phyloP scores from a whole-genome alignment of 148 eudicot species.

The Limonium bicolor region DNA sequence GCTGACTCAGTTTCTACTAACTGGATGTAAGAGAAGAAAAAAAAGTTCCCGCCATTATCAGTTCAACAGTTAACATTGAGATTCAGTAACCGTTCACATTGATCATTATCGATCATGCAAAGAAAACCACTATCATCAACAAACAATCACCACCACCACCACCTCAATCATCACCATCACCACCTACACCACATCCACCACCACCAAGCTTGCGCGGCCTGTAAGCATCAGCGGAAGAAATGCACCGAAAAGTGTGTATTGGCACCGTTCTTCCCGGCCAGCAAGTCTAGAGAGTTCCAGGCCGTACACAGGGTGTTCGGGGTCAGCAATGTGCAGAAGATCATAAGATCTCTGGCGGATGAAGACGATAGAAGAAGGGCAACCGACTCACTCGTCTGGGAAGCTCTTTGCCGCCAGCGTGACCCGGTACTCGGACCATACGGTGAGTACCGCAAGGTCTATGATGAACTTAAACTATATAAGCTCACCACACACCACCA shows the following conservation, averaged over 20 bases:
- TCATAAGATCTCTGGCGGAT: conserved; percentile 20
- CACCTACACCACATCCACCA: no score
- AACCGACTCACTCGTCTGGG: conserved; percentile 70
- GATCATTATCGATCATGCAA: no score
- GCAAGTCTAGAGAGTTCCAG: conserved; percentile 45
- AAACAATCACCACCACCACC: background rate
- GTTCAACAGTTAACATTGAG: no score
- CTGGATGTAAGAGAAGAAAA: no score
- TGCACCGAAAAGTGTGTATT: conserved; percentile 67
- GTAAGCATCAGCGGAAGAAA: conserved; percentile 90
- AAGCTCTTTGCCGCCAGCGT: conserved; percentile 50
- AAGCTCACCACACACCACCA: conserved; percentile 16
- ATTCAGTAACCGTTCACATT: no score
- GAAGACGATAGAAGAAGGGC: conserved; percentile 52
- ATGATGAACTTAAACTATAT: conserved; percentile 49
- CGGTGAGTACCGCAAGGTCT: conserved; percentile 42
- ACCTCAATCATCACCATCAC: background rate
- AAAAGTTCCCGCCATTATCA: no score
- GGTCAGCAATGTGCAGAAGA: conserved; percentile 68
- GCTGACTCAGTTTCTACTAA: no score
- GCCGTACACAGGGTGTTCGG: conserved; percentile 86
- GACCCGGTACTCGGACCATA: conserved; percentile 73
- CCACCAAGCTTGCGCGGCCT: conserved; percentile 83
- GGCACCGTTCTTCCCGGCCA: conserved; percentile 70
- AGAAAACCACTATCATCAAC: no score